Base-by-base conservation (phyloP, 805 yeast species). In the Jamesozyma hellenica region DNA sequence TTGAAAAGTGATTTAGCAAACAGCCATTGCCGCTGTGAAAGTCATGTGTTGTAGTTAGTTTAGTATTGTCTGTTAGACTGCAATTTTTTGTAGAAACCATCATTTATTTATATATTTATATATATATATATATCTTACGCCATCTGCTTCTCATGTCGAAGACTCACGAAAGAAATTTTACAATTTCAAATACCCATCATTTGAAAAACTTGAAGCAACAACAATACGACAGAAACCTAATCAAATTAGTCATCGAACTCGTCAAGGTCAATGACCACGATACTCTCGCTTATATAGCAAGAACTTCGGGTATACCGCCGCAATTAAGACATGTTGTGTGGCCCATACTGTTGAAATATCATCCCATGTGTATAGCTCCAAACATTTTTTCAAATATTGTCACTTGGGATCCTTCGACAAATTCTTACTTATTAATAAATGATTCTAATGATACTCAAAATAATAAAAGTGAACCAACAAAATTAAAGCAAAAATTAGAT, bases 271-370 rank as follows among this genome's bases (percentile, higher is more conserved):
- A 74, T 42, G 82, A 88, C 53, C 79, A 79, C 42, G 77, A 79
- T 35, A 84, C 87, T 0, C 61, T 88, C 35, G 94, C 96, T 1
- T 66, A 76, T 47, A 60, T 88, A 6, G 90, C 95, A 4, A 70
- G 95, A 46, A 87, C 80, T 48, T 67, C 77, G 41, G 96, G 97
- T 3, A 67, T 87, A 21, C 96, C 96, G 1, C 90, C 94, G 1
- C 71, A 77, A 41, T 65, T 86, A 39, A 70, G 97, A 43, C 77
- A 75, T 48, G 67, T 71, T 41, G 82, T 84, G 7, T 88, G 96
- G 96, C 95, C 96, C 1, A 62, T 84, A 4, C 60, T 88, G 37
- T 60, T 88, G 42, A 78, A 78, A 48, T 77, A 77, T 51, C 96
- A 88, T 58, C 96, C 96, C 1, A 83, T 79, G 65, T 95, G 85